A percentile compares a stretch with the other conserved stretches of the same genome.
Conservation (phyloP, 805 yeast genomes). For the Torulaspora franciscae region DNA sequence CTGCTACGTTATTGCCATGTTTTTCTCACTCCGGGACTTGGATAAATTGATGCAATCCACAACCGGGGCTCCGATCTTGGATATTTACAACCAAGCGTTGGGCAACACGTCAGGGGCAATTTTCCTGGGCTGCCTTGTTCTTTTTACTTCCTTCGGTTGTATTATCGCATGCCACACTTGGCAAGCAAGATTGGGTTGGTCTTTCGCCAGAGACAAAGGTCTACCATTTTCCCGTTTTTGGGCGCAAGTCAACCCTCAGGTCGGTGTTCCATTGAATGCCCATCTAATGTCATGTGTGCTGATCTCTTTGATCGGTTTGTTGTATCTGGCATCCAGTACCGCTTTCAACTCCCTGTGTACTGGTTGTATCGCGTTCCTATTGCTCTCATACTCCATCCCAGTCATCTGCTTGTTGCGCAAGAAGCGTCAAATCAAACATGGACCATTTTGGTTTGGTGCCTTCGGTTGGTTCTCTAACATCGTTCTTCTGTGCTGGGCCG, state of each 20-base stretch:
- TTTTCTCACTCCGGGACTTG: conserved; percentile 56
- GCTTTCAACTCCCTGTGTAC: conserved; percentile 64
- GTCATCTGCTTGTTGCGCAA: conserved; percentile 44
- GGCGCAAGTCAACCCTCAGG: conserved; percentile 46
- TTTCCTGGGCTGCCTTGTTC: conserved; percentile 46
- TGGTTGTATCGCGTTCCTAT: conserved; percentile 57
- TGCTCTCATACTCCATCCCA: conserved; percentile 57
- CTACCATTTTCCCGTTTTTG: conserved; percentile 54
- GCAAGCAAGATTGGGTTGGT: conserved; percentile 69
- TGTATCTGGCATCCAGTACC: conserved; percentile 61
- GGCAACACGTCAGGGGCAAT: conserved; percentile 54
- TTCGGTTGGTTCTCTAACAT: conserved; percentile 49
- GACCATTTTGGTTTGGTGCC: conserved; percentile 64
- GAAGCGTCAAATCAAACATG: conserved; percentile 44
- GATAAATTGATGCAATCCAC: conserved; percentile 43
- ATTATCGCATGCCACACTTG: conserved; percentile 64
- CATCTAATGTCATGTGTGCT: conserved; percentile 52
- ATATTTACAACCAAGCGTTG: conserved; percentile 57
- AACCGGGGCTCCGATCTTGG: conserved; percentile 62
- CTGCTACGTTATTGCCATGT: conserved; percentile 51
- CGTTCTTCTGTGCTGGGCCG: conserved; percentile 52
- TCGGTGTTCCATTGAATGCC: conserved; percentile 60
- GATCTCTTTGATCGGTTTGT: conserved; percentile 51
- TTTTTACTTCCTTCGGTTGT: conserved; percentile 58
- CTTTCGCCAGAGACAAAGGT: conserved; percentile 67